phyloP scores from a whole-genome alignment of 371 early-diverging fungal genomes.

The Neoconidiobolus thromboides region DNA sequence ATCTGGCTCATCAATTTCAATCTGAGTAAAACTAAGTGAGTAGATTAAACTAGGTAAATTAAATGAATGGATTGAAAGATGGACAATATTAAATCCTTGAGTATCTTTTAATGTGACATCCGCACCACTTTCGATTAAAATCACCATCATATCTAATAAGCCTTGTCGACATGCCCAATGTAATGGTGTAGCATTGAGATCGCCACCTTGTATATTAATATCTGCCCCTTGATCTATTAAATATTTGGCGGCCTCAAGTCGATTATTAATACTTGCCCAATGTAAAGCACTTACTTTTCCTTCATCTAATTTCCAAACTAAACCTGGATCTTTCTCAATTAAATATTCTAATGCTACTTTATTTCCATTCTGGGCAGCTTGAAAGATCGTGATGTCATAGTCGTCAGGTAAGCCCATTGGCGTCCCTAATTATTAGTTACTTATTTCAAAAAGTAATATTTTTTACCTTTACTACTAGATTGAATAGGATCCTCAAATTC shows the following conservation, averaged over 20 bases:
- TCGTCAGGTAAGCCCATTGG: slow-evolving; percentile 4
- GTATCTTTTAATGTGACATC: slow-evolving; percentile 48
- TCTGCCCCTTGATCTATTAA: slow-evolving; percentile 63
- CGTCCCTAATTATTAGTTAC: too few relatives aligned
- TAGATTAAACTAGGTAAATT: slow-evolving; percentile 54
- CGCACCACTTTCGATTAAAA: slow-evolving; percentile 59
- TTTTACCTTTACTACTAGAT: too few relatives aligned
- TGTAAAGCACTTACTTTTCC: slow-evolving; percentile 55
- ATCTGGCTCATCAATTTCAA: slow-evolving; percentile 56
- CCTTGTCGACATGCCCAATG: slow-evolving; percentile 74
- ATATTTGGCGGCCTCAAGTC: slow-evolving; percentile 47
- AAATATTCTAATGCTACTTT: slow-evolving; percentile 25
- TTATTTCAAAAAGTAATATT: too few relatives aligned
- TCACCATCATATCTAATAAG: slow-evolving; percentile 45
- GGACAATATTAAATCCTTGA: slow-evolving; percentile 78
- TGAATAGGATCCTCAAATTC: too few relatives aligned
- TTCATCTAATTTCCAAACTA: slow-evolving; percentile 30
- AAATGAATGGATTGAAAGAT: slow-evolving; percentile 79
- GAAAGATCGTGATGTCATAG: slow-evolving; percentile 26
- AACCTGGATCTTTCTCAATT: slow-evolving; percentile 24
- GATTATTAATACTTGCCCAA: slow-evolving; percentile 62
- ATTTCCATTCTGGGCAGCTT: slow-evolving; percentile 49
- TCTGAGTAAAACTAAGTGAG: slow-evolving; percentile 27
- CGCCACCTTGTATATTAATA: slow-evolving; percentile 55
- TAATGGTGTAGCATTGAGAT: slow-evolving; percentile 62